Conservation (phyloP, 306 rosid genomes). For the Quercus mongolica region DNA sequence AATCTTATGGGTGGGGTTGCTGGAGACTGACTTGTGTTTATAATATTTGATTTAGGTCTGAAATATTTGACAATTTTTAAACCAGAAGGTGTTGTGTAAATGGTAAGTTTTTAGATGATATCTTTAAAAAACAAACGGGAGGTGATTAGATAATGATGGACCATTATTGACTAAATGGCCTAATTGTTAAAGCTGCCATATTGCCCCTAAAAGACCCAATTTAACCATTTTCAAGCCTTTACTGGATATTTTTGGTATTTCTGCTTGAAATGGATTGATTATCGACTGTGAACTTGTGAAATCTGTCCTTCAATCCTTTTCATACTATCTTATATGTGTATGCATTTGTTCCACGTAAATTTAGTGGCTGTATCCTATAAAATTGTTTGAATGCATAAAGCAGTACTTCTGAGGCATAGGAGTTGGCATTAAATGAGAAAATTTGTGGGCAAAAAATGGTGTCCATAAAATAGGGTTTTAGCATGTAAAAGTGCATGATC, state of each 20-base stretch:
- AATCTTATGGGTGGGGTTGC: neutral
- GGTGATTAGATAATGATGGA: neutral
- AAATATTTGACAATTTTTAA: neutral
- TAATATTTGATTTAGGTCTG: neutral
- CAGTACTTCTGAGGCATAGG: neutral
- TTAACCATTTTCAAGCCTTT: neutral
- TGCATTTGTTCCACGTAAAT: neutral
- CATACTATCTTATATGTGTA: neutral
- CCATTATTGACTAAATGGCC: neutral
- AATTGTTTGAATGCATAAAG: neutral
- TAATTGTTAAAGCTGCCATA: neutral
- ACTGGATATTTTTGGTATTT: neutral
- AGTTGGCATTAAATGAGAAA: neutral
- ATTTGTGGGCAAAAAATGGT: neutral
- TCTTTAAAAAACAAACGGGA: neutral
- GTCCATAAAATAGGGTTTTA: neutral
- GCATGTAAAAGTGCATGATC: slow-evolving; percentile 2
- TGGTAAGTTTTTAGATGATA: neutral
- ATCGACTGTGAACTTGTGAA: neutral
- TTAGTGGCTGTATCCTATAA: neutral
- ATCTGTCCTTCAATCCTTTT: neutral
- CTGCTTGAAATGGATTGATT: neutral
- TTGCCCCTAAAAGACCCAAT: neutral
- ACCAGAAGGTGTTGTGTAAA: neutral
- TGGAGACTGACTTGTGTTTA: neutral